Evolutionary conservation across 2,329 filamentous ascomycete species (phyloP).

Genomic region (Xylaria sp.): DNA sequence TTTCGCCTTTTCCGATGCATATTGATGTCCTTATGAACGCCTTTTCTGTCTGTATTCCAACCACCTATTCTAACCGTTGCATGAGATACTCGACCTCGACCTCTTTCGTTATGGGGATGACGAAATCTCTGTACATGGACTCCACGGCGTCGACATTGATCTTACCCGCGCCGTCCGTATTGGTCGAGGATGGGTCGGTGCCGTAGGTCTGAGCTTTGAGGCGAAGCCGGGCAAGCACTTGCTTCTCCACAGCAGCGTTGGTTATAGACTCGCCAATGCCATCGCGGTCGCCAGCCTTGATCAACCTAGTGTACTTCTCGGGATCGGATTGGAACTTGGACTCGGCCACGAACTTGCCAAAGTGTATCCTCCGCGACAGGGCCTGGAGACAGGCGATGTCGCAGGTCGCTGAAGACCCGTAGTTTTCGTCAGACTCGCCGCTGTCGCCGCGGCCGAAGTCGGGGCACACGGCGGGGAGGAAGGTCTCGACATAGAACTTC

Average conservation of each 20-base stretch:
- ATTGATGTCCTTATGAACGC: conserved; percentile 20
- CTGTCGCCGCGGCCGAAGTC: conserved; percentile 78
- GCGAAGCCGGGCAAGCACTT: conserved; percentile 84
- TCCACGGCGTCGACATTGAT: conserved; percentile 93
- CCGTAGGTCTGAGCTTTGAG: conserved; percentile 95
- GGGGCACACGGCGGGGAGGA: conserved; percentile 84
- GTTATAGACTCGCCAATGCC: conserved; percentile 92
- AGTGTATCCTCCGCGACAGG: conserved; percentile 88
- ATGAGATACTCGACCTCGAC: conserved; percentile 98
- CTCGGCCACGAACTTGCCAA: conserved; percentile 98
- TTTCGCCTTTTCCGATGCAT: conserved; percentile 7
- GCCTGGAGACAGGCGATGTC: conserved; percentile 92
- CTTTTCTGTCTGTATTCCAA: conserved; percentile 10
- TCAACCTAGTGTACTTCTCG: conserved; percentile 80
- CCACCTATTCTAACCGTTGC: conserved; percentile 71
- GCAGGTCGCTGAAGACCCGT: conserved; percentile 87
- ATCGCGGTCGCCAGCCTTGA: conserved; percentile 77
- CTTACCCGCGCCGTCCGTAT: conserved; percentile 68
- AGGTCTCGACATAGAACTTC: conserved; percentile 78
- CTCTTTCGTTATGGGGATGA: conserved; percentile 97
- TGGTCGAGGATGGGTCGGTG: conserved; percentile 75
- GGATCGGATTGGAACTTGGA: conserved; percentile 87
- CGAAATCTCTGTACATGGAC: conserved; percentile 86
- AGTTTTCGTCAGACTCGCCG: conserved; percentile 89
- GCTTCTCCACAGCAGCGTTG: conserved; percentile 84